A percentile compares a stretch with the other conserved stretches of the same genome.
Evolutionary conservation across 2,329 filamentous ascomycete species (phyloP).

Genomic region (Curvularia verruculosa): DNA sequence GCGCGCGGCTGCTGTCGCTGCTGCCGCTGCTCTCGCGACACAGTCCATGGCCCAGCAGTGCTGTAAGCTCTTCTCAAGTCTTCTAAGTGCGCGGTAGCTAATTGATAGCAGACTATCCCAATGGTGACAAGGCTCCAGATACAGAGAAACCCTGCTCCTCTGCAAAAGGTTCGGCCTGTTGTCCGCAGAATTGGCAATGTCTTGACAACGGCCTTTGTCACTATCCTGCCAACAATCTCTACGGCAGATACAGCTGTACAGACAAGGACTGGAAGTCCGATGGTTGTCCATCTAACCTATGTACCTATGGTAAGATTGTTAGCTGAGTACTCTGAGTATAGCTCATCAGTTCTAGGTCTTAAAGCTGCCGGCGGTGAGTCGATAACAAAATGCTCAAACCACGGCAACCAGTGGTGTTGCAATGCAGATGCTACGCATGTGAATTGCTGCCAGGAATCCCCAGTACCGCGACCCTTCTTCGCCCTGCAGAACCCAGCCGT

Average conservation of each 20-base stretch:
- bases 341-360: conserved; percentile 27
- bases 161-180: conserved; percentile 44
- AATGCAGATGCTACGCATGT: conserved; percentile 37
- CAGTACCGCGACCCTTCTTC: conserved; percentile 43
- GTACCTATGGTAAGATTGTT: conserved; percentile 39
- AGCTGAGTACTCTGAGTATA: too few species aligned
- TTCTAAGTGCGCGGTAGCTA: conserved; percentile 1
- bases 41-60: conserved; percentile 36
- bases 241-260: conserved; percentile 46
- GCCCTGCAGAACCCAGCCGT: conserved; percentile 36
- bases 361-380: conserved; percentile 37
- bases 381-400: conserved; percentile 41
- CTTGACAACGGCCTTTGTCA: conserved; percentile 48
- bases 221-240: conserved; percentile 32
- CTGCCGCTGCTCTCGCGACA: conserved; percentile 21
- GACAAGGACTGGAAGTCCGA: conserved; percentile 43
- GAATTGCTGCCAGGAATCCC: conserved; percentile 43
- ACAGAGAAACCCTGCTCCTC: conserved; percentile 45
- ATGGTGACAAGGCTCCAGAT: conserved; percentile 34
- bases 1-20: conserved; percentile 27
- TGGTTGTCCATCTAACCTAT: conserved; percentile 43
- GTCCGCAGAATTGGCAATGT: conserved; percentile 46
- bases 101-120: conserved; percentile 42
- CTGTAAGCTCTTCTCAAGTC: conserved; percentile 28
- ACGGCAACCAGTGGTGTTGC: conserved; percentile 47